Base-by-base conservation (phyloP, 495 filamentous ascomycete species). In the Geoglossum glabrum region DNA sequence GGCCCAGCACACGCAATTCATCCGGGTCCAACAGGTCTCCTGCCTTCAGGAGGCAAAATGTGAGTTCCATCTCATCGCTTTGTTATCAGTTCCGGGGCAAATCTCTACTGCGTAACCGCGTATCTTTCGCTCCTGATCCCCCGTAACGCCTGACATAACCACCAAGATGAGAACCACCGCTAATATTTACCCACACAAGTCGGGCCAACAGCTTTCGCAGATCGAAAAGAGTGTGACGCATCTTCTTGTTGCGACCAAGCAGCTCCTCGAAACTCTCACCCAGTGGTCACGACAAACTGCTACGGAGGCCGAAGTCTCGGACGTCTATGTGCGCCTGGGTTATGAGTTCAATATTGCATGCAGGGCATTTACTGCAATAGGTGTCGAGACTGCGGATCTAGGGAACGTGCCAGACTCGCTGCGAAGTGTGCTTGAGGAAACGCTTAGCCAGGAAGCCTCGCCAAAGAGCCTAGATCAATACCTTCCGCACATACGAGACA, bases 271-370 rank as follows among this genome's bases (percentile, higher is more conserved):
- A 71, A 97, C 92, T 1, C 76, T 98, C 27, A 98, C 92, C 49
- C 83, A 90, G 73, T 98, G 92, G 92, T 97, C 93, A 52, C 85
- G 90, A 26, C 82, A 86, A 57, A 80, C 81, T 61, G 88, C 92
- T 54, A 88, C 87, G 54, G 92, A 98, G 69, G 84, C 81, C 40
- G 86, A 95, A 64, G 92, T 98, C 38, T 95, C 90, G 28, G 92
- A 98, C 68, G 92, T 98, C 61, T 98, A 98, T 67, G 92, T 98
- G 46, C 82, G 93, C 31, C 72, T 98, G 57, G 92, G 93, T 15
- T 98, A 97, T 67, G 92, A 98, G 69, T 98, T 98, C 74, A 98
- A 98, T 68, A 85, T 97, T 70, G 92, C 92, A 8, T 96, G 89
- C 69, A 84, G 92, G 40, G 89, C 92, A 50, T 98, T 98, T 69